A percentile compares a stretch with the other conserved stretches of the same genome.
These are phyloP conservation scores for Colletotrichum australisinense DNA, from an alignment of 2,329 filamentous ascomycete species.

Conservation along the genomic window DNA sequence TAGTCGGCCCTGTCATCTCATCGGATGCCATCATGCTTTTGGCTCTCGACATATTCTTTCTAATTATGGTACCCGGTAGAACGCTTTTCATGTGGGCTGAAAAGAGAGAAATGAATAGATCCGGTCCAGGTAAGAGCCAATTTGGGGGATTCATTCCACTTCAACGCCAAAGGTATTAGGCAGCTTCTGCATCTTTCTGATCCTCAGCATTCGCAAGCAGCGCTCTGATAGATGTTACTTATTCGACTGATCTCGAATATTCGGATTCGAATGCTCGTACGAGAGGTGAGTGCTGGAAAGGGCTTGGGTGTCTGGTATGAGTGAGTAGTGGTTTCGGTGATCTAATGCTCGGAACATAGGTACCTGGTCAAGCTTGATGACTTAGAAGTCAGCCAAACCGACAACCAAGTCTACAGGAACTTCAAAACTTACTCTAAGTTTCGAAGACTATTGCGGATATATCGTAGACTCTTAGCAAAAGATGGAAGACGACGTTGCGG, in stretches of 20 bases:
- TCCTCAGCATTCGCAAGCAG: not conserved
- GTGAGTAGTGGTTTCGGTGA: no score
- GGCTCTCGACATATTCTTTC: not conserved
- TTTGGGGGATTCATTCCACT: not conserved
- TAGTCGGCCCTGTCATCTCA: not conserved
- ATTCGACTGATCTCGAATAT: not conserved
- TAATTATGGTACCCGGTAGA: not conserved
- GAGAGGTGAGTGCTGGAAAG: no score
- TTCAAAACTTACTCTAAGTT: no score
- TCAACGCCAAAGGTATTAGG: not conserved
- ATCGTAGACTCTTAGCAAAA: not conserved
- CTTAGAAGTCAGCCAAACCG: no score
- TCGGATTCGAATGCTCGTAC: not conserved
- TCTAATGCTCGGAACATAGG: no score
- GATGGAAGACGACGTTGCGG: not conserved
- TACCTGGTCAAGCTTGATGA: no score
- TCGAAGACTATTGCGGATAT: no score
- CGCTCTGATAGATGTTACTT: not conserved
- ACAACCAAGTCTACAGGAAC: no score
- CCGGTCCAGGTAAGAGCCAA: not conserved
- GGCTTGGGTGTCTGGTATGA: no score
- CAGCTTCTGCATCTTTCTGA: not conserved
- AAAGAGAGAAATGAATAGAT: not conserved
- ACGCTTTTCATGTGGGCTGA: no score
- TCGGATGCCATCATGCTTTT: not conserved